These are phyloP conservation scores for Pichia eremophila DNA, from an alignment of 805 yeast genomes.

Conservation along the genomic window DNA sequence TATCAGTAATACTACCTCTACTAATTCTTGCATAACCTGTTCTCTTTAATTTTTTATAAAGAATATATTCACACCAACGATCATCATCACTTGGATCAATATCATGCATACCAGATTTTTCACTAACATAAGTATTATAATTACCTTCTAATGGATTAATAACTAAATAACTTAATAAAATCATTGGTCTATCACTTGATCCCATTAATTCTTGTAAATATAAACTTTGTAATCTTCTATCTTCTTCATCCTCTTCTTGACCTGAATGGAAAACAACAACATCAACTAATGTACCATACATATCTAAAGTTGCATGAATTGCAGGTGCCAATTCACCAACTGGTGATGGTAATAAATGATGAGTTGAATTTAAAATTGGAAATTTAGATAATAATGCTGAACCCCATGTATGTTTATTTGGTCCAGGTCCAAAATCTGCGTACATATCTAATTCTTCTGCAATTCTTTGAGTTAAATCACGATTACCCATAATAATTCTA, in stretches of 20 bases:
- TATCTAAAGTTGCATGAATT: conserved; percentile 88
- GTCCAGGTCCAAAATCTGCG: conserved; percentile 96
- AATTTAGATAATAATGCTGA: conserved; percentile 85
- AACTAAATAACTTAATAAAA: conserved; percentile 83
- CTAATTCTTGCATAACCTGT: conserved; percentile 91
- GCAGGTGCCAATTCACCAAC: conserved; percentile 98
- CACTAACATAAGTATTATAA: conserved; percentile 84
- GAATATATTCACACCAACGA: conserved; percentile 96
- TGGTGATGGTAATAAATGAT: conserved; percentile 89
- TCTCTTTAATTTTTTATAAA: conserved; percentile 78
- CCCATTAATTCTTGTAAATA: conserved; percentile 77
- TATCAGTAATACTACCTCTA: conserved; percentile 90
- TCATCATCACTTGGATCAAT: conserved; percentile 92
- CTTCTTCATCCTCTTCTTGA: conserved; percentile 95
- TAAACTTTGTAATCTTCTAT: conserved; percentile 76
- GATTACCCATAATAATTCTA: conserved; percentile 86
- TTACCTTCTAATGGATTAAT: conserved; percentile 83
- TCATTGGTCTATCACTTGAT: conserved; percentile 68
- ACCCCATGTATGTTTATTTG: conserved; percentile 98
- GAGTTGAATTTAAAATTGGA: conserved; percentile 86
- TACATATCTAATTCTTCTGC: conserved; percentile 94
- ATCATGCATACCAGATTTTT: conserved; percentile 78
- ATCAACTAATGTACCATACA: conserved; percentile 80
- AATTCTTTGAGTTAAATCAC: conserved; percentile 84
- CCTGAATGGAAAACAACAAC: conserved; percentile 97